phyloP scores from a whole-genome alignment of 2,329 filamentous ascomycete species.

The Apiospora kogelbergensis region DNA sequence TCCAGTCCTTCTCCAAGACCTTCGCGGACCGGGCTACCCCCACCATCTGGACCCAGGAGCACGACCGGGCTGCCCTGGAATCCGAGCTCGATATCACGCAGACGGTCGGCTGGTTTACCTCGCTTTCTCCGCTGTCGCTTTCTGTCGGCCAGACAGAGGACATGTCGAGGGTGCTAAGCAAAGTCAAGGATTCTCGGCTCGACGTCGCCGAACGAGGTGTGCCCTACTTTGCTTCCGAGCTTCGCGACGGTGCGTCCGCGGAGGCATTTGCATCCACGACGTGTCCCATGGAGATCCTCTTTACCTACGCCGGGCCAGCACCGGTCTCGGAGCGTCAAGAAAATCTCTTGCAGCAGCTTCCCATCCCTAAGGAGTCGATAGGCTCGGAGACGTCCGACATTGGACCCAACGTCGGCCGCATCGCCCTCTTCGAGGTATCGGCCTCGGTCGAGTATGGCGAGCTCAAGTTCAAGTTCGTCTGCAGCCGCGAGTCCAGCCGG shows the following conservation, averaged over 20 bases:
- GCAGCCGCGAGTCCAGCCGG: constrained; percentile 41
- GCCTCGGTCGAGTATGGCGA: constrained; percentile 45
- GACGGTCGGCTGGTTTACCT: constrained; percentile 62
- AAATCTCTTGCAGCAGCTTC: constrained; percentile 48
- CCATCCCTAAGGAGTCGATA: constrained; percentile 38
- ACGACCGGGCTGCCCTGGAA: constrained; percentile 45
- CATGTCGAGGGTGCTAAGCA: constrained; percentile 49
- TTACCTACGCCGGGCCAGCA: constrained; percentile 53
- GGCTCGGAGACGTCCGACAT: constrained; percentile 43
- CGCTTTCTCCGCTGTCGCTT: constrained; percentile 51
- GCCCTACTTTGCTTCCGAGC: constrained; percentile 47
- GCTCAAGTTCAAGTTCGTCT: constrained; percentile 46
- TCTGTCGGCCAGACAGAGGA: constrained; percentile 45
- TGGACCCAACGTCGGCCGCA: constrained; percentile 45
- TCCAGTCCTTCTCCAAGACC: constrained; percentile 55
- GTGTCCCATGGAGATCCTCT: constrained; percentile 57
- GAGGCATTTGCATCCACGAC: constrained; percentile 39
- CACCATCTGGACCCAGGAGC: constrained; percentile 55
- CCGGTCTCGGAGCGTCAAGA: constrained; percentile 48
- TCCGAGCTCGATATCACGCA: constrained; percentile 51
- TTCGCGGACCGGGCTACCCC: constrained; percentile 53
- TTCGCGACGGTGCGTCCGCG: constrained; percentile 25
- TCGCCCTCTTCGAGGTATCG: constrained; percentile 51
- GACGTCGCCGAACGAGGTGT: constrained; percentile 44
- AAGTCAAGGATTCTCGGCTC: constrained; percentile 52